Base-by-base conservation (phyloP, 495 filamentous ascomycete genomes). In the Chaetomidium leptoderma region DNA sequence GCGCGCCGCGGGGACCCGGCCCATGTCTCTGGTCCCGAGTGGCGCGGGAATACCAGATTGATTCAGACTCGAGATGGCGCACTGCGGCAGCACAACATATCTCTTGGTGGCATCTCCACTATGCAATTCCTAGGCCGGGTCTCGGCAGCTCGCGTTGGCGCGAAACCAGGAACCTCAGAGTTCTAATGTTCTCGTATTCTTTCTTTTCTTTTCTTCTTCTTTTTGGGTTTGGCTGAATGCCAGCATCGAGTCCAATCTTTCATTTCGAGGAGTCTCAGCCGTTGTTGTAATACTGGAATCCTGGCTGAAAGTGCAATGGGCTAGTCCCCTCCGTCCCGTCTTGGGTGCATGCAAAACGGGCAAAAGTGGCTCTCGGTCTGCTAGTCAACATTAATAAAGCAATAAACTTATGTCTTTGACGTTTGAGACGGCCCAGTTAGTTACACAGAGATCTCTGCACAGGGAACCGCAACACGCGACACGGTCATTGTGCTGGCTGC, bases 41-140 rank as follows among this genome's bases (percentile, higher is more conserved):
- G 61, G 60, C 60, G 48, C 37, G 48, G 66, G 64, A 62, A 61
- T 61, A 71, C 68, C 58, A 71, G 68, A 71, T 69, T 64, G 64
- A 62, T 59, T 65, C 62, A 63, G 54, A 62, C 58, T 62, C 59
- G 55, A 67, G 66, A 69, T 71, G 60, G 60, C 64, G 68, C 60
- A 67, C 61, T 44, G 29, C 50, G 29, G 63, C 49, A 48, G 47
- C 66, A 70, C 66, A 57, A 58, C 68, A 65, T 60, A 16, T 19
- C 37, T n/a, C n/a, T n/a, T n/a, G n/a, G n/a, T n/a, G n/a, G n/a
- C 57, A 13, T 14, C 30, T 37, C 56, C 55, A 52, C 47, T 45
- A 45, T 53, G 55, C 58, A 63, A 66, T 63, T 49, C 52, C 54
- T 52, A 45, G 33, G n/a, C n/a, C n/a, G n/a, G 48, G 67, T 70